Conservation (phyloP, 495 filamentous ascomycete genomes). For the Glutinoglossum americanum region DNA sequence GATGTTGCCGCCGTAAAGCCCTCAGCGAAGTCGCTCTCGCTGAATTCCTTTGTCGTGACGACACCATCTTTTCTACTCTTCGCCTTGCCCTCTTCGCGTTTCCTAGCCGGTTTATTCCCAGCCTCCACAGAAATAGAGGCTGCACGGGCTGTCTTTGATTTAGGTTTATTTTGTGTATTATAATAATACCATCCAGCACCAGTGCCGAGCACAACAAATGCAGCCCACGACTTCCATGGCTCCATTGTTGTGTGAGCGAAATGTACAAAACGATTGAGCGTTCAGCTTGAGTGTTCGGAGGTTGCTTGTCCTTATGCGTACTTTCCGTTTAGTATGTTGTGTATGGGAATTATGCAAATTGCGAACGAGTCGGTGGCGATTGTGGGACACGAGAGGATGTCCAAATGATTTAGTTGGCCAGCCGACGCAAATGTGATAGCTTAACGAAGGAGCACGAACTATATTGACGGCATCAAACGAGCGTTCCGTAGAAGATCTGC, state of each 20-base stretch:
- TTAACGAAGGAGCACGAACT: background rate
- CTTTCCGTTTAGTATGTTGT: background rate
- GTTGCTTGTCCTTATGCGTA: background rate
- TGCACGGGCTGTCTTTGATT: conserved; percentile 3
- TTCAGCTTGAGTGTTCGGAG: background rate
- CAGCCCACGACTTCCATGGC: conserved; percentile 12
- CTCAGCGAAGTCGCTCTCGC: conserved; percentile 3
- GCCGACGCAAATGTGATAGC: background rate
- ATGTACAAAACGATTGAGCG: background rate
- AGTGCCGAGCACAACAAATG: conserved; percentile 7
- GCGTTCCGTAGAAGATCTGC: background rate
- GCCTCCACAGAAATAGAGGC: background rate
- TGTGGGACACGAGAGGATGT: background rate
- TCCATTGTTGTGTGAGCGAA: conserved; percentile 5
- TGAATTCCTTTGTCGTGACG: background rate
- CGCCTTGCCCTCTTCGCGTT: background rate
- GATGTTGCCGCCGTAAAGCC: background rate
- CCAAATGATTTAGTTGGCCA: background rate
- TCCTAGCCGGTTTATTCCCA: background rate
- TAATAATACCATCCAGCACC: conserved; percentile 13
- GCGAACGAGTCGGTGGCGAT: background rate
- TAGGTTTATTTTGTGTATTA: conserved; percentile 3
- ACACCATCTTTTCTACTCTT: conserved; percentile 3
- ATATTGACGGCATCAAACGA: background rate
- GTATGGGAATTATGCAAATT: background rate